Evolutionary conservation across 2,329 filamentous ascomycete genomes (phyloP).

Genomic region (Cytospora chrysosperma): DNA sequence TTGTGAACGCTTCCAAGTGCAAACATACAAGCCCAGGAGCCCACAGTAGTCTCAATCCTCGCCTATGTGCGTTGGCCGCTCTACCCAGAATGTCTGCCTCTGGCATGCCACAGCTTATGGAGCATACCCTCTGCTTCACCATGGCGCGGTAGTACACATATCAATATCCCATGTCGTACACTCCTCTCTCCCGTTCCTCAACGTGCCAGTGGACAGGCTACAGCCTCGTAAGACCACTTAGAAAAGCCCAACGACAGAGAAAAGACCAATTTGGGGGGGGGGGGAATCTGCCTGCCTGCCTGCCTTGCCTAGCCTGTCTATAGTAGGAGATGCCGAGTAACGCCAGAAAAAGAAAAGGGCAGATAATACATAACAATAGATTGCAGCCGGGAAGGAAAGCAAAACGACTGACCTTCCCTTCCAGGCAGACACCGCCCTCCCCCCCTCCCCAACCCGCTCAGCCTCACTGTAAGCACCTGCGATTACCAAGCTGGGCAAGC

Average conservation of each 20-base stretch:
- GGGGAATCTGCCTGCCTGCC: background rate
- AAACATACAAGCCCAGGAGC: background rate
- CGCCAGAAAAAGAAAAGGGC: no score
- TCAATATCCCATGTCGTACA: no score
- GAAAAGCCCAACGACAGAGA: background rate
- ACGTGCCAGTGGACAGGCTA: background rate
- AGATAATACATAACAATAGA: no score
- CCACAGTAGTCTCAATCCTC: background rate
- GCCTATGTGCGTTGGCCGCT: background rate
- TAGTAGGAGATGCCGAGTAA: background rate
- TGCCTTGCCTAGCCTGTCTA: no score
- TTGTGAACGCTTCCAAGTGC: background rate
- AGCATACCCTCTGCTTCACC: no score
- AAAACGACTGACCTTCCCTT: background rate
- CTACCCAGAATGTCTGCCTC: background rate
- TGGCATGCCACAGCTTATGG: background rate
- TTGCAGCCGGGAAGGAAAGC: background rate
- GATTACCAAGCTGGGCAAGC: background rate
- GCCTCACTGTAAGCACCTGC: conserved; percentile 3
- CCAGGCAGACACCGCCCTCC: background rate
- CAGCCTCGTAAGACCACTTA: background rate
- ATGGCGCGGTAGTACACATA: no score
- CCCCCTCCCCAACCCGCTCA: background rate
- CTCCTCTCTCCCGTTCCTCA: background rate
- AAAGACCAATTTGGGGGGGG: background rate